phyloP scores from a whole-genome alignment of 73 alveolate species.

The Loxodes magnus region DNA sequence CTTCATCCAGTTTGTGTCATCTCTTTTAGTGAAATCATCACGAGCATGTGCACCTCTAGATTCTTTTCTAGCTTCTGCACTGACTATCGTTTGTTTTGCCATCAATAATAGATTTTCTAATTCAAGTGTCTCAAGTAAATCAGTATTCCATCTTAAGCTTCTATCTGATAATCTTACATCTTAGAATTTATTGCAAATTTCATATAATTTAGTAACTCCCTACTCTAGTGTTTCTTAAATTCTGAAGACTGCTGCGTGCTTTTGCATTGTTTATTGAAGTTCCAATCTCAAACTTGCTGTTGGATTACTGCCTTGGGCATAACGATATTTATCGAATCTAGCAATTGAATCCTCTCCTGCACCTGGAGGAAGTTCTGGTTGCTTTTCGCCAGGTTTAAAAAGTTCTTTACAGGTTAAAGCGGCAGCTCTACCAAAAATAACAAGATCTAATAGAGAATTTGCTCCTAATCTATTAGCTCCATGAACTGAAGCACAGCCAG shows the following conservation, averaged over 20 bases:
- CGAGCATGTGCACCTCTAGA: conserved; percentile 80
- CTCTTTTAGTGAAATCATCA: conserved; percentile 67
- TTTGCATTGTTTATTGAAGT: conserved; percentile 76
- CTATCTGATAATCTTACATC: conserved; percentile 59
- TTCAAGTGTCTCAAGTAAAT: conserved; percentile 64
- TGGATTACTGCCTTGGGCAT: conserved; percentile 65
- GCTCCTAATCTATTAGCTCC: conserved; percentile 99
- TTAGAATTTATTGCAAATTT: conserved; percentile 31
- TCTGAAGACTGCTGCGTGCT: conserved; percentile 80
- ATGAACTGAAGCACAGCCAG: conserved; percentile 97
- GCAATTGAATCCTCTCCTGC: conserved; percentile 89
- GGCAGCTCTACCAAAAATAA: conserved; percentile 92
- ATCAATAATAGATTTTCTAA: conserved; percentile 51
- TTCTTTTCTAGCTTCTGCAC: conserved; percentile 71
- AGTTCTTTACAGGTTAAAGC: conserved; percentile 54
- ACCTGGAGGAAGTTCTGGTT: conserved; percentile 53
- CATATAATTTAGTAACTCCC: conserved; percentile 50
- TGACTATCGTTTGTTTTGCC: conserved; percentile 52
- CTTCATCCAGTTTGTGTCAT: conserved; percentile 75
- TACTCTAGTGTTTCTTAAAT: conserved; percentile 49
- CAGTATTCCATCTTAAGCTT: conserved; percentile 78
- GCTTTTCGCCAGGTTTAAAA: conserved; percentile 66
- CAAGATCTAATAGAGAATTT: conserved; percentile 94
- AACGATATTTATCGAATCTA: conserved; percentile 72
- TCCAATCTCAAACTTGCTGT: conserved; percentile 72